Conservation (phyloP, 257 asterid genomes). For the Paulownia fortunei region DNA sequence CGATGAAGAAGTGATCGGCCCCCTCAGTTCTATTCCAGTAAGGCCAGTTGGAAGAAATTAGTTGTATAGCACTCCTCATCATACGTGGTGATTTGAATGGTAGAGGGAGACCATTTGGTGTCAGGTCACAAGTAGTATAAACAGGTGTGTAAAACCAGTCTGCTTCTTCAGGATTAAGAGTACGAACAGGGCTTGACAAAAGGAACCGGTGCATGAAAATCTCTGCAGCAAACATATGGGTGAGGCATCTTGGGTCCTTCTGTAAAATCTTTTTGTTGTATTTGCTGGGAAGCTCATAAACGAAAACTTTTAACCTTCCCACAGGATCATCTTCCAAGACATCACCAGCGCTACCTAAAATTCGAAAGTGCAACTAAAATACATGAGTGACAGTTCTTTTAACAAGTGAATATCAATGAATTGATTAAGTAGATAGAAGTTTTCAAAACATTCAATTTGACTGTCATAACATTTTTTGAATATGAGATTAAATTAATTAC, state of each 20-base stretch:
- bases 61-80: conserved; percentile 95
- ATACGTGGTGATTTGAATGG: conserved; percentile 89
- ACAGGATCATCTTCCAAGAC: conserved; percentile 89
- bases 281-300: conserved; percentile 88
- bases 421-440: not conserved
- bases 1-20: conserved; percentile 92
- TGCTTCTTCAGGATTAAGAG: conserved; percentile 92
- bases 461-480: not conserved
- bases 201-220: conserved; percentile 87
- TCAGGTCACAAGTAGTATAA: conserved; percentile 80
- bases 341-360: conserved; percentile 93
- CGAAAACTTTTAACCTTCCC: conserved; percentile 80
- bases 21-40: conserved; percentile 95
- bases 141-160: conserved; percentile 96
- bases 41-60: conserved; percentile 89
- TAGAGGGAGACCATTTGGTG: conserved; percentile 88
- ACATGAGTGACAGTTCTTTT: no score
- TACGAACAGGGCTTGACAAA: conserved; percentile 75
- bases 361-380: conserved; percentile 22
- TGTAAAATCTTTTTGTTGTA: conserved; percentile 78
- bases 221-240: conserved; percentile 98
- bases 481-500: not conserved
- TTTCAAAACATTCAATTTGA: not conserved
- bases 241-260: conserved; percentile 84
- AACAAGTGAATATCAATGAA: not conserved